A percentile compares a stretch with the other conserved stretches of the same genome.
Conservation (phyloP, 139 green algal genomes). For the Chlorella sp. region DNA sequence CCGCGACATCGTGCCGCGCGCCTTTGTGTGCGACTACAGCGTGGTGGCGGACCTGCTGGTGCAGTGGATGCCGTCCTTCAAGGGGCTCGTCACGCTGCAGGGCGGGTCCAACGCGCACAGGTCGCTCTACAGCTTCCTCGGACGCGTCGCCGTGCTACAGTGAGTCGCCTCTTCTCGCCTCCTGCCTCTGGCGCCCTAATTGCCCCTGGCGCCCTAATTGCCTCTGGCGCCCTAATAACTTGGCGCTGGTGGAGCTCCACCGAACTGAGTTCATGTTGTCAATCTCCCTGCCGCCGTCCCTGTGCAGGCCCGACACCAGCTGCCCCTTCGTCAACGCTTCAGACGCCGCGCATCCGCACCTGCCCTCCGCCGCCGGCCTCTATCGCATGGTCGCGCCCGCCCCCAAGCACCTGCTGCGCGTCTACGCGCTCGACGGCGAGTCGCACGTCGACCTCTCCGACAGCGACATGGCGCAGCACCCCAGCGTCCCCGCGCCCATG, state of each 20-base stretch:
- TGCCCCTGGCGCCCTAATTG: not conserved
- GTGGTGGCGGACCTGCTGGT: slow-evolving; percentile 56
- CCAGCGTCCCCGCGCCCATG: too few relatives aligned
- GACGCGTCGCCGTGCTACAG: slow-evolving; percentile 72
- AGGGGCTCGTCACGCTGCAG: slow-evolving; percentile 65
- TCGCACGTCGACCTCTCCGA: not conserved
- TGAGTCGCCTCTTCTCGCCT: not conserved
- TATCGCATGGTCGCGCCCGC: slow-evolving; percentile 43
- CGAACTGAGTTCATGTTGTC: not conserved
- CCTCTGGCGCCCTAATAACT: not conserved
- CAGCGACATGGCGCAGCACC: not conserved
- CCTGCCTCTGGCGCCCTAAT: not conserved
- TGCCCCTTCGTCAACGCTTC: slow-evolving; percentile 23
- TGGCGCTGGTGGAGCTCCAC: not conserved
- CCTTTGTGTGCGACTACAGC: slow-evolving; percentile 97
- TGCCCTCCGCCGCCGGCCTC: slow-evolving; percentile 73
- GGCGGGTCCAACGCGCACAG: slow-evolving; percentile 23
- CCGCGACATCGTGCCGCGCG: slow-evolving; percentile 94
- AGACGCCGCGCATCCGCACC: slow-evolving; percentile 72
- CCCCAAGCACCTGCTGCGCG: not conserved
- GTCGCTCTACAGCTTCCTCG: slow-evolving; percentile 86
- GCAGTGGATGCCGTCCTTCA: slow-evolving; percentile 57
- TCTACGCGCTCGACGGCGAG: not conserved
- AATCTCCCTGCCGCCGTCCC: not conserved
- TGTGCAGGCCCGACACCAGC: slow-evolving; percentile 1